These are phyloP conservation scores for Amaranthus tricolor DNA, from an alignment of 179 eudicot genomes.

Conservation along the genomic window DNA sequence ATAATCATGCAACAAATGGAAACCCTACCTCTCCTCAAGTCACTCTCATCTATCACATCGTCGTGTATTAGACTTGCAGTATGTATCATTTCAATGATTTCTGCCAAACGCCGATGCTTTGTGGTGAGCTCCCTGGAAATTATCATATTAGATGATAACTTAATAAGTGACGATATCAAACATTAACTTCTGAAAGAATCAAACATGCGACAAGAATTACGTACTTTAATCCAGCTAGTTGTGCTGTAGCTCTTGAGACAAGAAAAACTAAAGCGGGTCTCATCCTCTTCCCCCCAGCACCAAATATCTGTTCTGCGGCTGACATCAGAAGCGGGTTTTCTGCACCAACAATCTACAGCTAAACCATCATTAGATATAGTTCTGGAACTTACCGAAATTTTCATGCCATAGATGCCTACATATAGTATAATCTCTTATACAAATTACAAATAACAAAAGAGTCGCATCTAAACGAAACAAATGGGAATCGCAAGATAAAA, in stretches of 20 bases:
- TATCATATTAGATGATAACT: conserved; percentile 11
- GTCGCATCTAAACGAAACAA: background rate
- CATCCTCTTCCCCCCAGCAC: conserved; percentile 98
- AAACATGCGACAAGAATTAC: conserved; percentile 11
- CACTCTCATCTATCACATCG: conserved; percentile 92
- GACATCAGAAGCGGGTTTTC: conserved; percentile 76
- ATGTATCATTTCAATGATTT: conserved; percentile 91
- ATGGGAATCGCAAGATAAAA: background rate
- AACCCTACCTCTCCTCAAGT: conserved; percentile 79
- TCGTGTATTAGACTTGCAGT: conserved; percentile 95
- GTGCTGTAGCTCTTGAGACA: conserved; percentile 85
- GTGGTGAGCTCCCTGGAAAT: conserved; percentile 66
- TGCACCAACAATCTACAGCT: conserved; percentile 69
- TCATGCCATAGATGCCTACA: background rate
- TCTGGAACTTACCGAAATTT: background rate
- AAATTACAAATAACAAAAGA: background rate
- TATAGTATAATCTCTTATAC: background rate
- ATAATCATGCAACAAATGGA: conserved; percentile 8
- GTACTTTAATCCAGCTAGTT: conserved; percentile 65
- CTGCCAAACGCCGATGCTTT: conserved; percentile 87
- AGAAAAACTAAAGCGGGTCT: conserved; percentile 94
- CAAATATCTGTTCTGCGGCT: conserved; percentile 91
- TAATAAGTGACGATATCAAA: conserved; percentile 7
- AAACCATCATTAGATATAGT: conserved; percentile 27
- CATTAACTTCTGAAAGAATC: background rate